These are phyloP conservation scores for Selaginella moellendorffii DNA, from an alignment of 75 land plant species.

Conservation along the genomic window DNA sequence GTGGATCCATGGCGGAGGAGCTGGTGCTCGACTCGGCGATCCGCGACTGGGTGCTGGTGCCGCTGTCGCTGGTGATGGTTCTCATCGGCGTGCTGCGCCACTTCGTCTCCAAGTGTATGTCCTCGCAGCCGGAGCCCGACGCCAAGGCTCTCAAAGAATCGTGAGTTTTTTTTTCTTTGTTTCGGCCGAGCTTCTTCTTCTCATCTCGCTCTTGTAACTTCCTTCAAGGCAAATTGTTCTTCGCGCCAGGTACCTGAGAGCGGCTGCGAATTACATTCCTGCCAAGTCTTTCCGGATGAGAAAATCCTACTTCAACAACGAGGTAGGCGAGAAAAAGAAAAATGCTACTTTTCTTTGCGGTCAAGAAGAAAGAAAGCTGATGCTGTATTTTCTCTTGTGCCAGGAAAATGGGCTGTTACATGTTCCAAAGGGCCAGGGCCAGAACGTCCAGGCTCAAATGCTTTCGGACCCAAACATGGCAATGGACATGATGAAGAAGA, in stretches of 20 bases:
- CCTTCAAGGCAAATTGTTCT: constrained; percentile 49
- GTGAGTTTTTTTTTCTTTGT: constrained; percentile 20
- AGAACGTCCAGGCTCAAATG: constrained; percentile 92
- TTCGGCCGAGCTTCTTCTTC: background rate
- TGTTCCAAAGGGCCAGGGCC: constrained; percentile 83
- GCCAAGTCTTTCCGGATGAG: constrained; percentile 61
- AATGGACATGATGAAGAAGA: constrained; percentile 99
- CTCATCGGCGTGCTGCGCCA: constrained; percentile 88
- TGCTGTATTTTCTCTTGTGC: no score
- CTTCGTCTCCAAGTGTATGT: constrained; percentile 89
- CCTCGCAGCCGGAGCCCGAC: constrained; percentile 57
- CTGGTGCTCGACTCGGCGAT: constrained; percentile 90
- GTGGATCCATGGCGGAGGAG: constrained; percentile 99
- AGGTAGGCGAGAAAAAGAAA: no score
- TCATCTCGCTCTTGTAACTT: background rate
- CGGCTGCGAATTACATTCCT: constrained; percentile 62
- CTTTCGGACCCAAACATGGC: constrained; percentile 98
- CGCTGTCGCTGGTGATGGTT: constrained; percentile 95
- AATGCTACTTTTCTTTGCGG: no score
- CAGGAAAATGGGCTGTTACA: constrained; percentile 84
- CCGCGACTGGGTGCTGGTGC: constrained; percentile 92
- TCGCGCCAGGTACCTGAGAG: constrained; percentile 65
- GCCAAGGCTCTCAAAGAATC: constrained; percentile 71
- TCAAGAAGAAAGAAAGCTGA: no score
- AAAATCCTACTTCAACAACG: constrained; percentile 56